phyloP scores from a whole-genome alignment of 352 stramenopile genomes.

The Thalassiosira hispida region DNA sequence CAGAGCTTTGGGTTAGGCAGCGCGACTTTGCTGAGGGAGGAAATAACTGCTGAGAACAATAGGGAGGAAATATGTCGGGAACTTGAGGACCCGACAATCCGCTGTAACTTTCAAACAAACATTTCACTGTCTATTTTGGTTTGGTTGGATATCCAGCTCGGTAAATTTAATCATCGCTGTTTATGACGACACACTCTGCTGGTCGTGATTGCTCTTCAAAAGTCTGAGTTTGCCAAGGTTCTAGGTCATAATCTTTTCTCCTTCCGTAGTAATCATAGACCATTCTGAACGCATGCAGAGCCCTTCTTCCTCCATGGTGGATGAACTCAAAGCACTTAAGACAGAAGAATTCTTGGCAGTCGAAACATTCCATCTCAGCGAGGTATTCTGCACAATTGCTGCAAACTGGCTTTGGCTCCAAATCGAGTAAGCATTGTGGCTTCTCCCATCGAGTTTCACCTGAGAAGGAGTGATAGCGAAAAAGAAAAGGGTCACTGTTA shows the following conservation, averaged over 20 bases:
- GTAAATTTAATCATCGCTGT: background rate
- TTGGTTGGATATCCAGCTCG: too few relatives aligned
- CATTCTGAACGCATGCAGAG: constrained; percentile 87
- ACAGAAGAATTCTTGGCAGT: constrained; percentile 91
- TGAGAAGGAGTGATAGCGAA: too few relatives aligned
- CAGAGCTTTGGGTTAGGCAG: background rate
- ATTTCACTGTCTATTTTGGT: too few relatives aligned
- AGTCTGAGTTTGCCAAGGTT: constrained; percentile 32
- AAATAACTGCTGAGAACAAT: too few relatives aligned
- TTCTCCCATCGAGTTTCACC: constrained; percentile 91
- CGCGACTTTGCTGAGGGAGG: too few relatives aligned
- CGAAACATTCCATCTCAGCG: constrained; percentile 89
- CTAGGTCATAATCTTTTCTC: constrained; percentile 88
- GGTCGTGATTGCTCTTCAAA: background rate
- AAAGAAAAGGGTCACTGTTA: too few relatives aligned
- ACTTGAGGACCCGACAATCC: background rate
- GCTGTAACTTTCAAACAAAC: background rate
- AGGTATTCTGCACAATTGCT: constrained; percentile 87
- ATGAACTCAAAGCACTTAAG: constrained; percentile 89
- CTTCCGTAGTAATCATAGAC: constrained; percentile 92
- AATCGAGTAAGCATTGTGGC: constrained; percentile 90
- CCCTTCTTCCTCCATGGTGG: constrained; percentile 87
- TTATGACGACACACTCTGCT: background rate
- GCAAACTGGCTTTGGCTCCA: constrained; percentile 89
- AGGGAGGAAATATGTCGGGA: too few relatives aligned